Evolutionary conservation across 495 filamentous ascomycete species (phyloP), one percentile per base, ranked within the genome.

Genomic region (Aspergillus homomorphus): DNA sequence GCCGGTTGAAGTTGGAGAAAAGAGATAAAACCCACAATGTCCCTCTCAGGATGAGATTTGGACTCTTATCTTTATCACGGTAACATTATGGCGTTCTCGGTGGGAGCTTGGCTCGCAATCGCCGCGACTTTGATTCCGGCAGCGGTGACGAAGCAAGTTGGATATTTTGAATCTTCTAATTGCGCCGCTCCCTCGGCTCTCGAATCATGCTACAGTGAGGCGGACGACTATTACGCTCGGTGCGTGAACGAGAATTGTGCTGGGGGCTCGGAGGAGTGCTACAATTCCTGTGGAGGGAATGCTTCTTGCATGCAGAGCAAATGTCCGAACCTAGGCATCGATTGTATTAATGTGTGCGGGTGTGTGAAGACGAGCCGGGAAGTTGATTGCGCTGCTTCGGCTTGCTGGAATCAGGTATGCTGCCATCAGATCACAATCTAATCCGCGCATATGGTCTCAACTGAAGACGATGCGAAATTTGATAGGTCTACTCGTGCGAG

Each of bases 361-460:
- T 66, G 59, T 24, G 33, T 51, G 9, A 51, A 26, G 42, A 52
- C 44, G 7, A 49, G 43, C 0, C 23, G 58, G 5, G 46, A 66
- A 24, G 68, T 70, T 18, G 57, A 66, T 21, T 70, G 67, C 43
- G 57, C 54, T 14, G 57, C 61, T 3, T 44, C 54, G 4, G 60
- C 58, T 22, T 70, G 65, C 14, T 70, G 65, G 65, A 68, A 70
- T n/a, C 56, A 63, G 55, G 67, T 70, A 48, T n/a, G 33, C 18
- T 20, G 9, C 8, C 10, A 9, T 6, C 16, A 22, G n/a, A 12
- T 18, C 54, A 10, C 1, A 19, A 43, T 20, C 3, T 16, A 50
- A 33, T 9, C 9, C 26, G 9, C 4, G 26, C 26, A 28, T 28
- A 4, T 9, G 9, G 9, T 3, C 26, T 28, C 4, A 28, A 3